Conservation (phyloP, 176 grass and related monocot species). For the Carex kokanica region DNA sequence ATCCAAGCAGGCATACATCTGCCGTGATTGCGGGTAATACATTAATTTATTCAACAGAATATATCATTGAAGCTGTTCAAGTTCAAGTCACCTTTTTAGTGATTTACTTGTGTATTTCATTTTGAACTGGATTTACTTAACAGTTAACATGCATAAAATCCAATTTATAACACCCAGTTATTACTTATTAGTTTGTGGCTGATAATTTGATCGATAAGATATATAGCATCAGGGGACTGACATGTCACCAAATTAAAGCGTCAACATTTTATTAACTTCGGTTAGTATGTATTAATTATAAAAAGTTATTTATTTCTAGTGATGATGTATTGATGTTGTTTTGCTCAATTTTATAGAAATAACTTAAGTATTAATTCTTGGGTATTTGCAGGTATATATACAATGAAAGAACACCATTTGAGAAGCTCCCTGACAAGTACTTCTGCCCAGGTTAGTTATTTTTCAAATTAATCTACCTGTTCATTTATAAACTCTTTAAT, state of each 20-base stretch:
- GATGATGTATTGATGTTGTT: background rate
- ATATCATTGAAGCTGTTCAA: no score
- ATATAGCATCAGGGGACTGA: background rate
- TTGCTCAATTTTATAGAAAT: background rate
- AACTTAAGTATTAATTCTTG: background rate
- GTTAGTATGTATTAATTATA: background rate
- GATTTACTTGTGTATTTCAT: background rate
- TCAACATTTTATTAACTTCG: no score
- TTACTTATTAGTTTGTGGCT: background rate
- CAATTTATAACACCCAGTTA: background rate
- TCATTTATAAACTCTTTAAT: background rate
- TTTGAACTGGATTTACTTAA: background rate
- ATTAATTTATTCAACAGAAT: background rate
- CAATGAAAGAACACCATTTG: conserved; percentile 81
- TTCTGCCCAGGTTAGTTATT: conserved; percentile 75
- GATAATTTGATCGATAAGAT: conserved; percentile 8
- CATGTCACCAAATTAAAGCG: no score
- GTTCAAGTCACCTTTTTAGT: background rate
- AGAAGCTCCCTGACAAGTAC: conserved; percentile 78
- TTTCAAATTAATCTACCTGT: background rate
- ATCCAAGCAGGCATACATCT: conserved; percentile 82
- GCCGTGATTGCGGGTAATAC: conserved; percentile 90
- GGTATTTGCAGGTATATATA: conserved; percentile 68
- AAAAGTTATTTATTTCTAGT: background rate
- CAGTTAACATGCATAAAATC: background rate